These are phyloP conservation scores for Lodderomyces elongisporus DNA, from an alignment of 1,139 yeast genomes.

Conservation along the genomic window DNA sequence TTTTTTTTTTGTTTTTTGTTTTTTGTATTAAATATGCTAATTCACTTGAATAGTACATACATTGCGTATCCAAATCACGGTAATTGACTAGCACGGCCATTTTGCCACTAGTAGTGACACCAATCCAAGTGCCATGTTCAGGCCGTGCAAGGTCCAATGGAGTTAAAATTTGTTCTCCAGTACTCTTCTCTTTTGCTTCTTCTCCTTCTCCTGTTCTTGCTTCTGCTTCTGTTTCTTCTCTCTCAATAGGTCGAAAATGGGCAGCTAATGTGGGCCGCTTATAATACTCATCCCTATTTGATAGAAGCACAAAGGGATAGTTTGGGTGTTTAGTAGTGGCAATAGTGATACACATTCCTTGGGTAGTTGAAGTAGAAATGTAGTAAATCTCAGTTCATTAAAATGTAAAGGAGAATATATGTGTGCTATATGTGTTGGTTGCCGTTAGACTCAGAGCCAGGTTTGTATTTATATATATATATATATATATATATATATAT, in stretches of 20 bases:
- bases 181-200: no score
- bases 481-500: background rate
- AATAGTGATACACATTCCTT: conserved; percentile 58
- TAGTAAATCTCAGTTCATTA: no score
- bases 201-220: no score
- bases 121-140: conserved; percentile 92
- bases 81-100: conserved; percentile 75
- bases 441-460: no score
- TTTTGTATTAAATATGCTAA: no score
- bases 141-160: conserved; percentile 73
- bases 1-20: no score
- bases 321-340: conserved; percentile 59
- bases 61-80: conserved; percentile 35
- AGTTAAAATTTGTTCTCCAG: conserved; percentile 41
- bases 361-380: no score
- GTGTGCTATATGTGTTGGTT: no score
- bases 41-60: conserved; percentile 16
- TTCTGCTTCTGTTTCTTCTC: no score
- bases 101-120: conserved; percentile 57
- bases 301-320: conserved; percentile 64
- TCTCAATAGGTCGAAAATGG: conserved; percentile 36
- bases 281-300: conserved; percentile 84
- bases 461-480: no score
- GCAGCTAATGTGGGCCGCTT: conserved; percentile 68
- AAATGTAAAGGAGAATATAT: no score